These are phyloP conservation scores for Candida sakaeoensis DNA, from an alignment of 805 yeast species.

Conservation along the genomic window DNA sequence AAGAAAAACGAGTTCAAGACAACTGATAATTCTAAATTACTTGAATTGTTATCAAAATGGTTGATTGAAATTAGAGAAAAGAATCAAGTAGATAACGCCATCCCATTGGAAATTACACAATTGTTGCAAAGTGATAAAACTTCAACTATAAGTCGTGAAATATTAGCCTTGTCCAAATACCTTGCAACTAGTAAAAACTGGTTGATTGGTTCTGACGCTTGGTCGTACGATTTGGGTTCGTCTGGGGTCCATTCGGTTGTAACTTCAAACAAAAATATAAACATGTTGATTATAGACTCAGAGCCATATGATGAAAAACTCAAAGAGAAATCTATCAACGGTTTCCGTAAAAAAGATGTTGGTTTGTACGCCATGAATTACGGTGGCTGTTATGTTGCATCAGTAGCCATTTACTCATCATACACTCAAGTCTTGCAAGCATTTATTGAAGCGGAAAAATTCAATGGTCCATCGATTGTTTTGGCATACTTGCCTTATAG, in stretches of 20 bases:
- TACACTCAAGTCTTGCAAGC: conserved; percentile 92
- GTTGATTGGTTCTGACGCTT: conserved; percentile 91
- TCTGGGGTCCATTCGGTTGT: conserved; percentile 88
- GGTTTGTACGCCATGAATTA: conserved; percentile 94
- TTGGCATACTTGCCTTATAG: conserved; percentile 84
- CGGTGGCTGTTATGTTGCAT: conserved; percentile 86
- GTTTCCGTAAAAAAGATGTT: conserved; percentile 78
- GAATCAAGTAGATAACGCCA: conserved; percentile 21
- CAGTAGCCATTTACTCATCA: conserved; percentile 89
- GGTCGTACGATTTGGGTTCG: conserved; percentile 91
- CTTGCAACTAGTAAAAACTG: conserved; percentile 57
- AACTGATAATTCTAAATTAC: conserved; percentile 44
- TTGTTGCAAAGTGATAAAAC: conserved; percentile 35
- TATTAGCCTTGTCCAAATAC: conserved; percentile 45
- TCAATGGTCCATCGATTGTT: conserved; percentile 86
- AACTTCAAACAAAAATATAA: conserved; percentile 70
- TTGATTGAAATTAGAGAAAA: conserved; percentile 44
- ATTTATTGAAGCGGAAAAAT: conserved; percentile 82
- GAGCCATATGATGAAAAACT: conserved; percentile 56
- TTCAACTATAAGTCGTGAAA: conserved; percentile 38
- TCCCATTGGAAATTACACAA: conserved; percentile 29
- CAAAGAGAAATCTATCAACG: conserved; percentile 28
- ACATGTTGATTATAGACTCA: conserved; percentile 82
- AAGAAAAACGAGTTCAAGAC: conserved; percentile 43
- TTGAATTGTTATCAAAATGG: conserved; percentile 68